These are phyloP conservation scores for Plasmodium vivax DNA, from an alignment of 169 alveolate species.

Conservation along the genomic window DNA sequence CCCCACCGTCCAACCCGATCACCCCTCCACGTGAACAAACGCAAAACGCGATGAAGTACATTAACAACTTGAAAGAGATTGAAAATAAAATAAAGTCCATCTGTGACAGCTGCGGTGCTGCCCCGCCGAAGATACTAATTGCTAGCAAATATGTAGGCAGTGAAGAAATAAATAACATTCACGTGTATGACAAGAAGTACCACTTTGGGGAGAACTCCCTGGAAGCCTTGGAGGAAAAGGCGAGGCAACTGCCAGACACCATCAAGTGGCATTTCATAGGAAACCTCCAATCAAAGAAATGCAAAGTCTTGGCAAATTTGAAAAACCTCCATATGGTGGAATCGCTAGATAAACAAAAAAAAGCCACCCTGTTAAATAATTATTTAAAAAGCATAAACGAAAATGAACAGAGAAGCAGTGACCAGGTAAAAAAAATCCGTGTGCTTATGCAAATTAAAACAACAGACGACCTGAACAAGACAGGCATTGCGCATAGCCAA, in stretches of 20 bases:
- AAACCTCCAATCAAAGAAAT: slow-evolving; percentile 94
- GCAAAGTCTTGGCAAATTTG: slow-evolving; percentile 85
- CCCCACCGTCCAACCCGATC: background rate
- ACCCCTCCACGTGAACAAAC: background rate
- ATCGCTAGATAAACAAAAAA: slow-evolving; percentile 91
- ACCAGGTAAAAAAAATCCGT: slow-evolving; percentile 51
- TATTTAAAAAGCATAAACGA: slow-evolving; percentile 56
- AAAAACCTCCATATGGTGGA: slow-evolving; percentile 89
- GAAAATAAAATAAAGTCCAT: slow-evolving; percentile 43
- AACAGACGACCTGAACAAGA: slow-evolving; percentile 88
- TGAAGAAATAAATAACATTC: slow-evolving; percentile 60
- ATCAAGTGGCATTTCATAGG: slow-evolving; percentile 97
- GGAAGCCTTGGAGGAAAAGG: slow-evolving; percentile 91
- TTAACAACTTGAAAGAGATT: slow-evolving; percentile 40
- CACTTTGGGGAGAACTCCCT: slow-evolving; percentile 95
- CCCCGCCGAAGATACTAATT: slow-evolving; percentile 51
- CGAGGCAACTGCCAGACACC: slow-evolving; percentile 87
- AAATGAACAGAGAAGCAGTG: slow-evolving; percentile 1
- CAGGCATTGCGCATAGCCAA: slow-evolving; percentile 87
- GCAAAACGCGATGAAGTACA: slow-evolving; percentile 12
- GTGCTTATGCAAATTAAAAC: slow-evolving; percentile 90
- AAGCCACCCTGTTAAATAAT: slow-evolving; percentile 88
- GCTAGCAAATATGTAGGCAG: slow-evolving; percentile 57
- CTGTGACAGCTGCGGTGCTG: slow-evolving; percentile 4
- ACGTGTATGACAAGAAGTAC: slow-evolving; percentile 44